Base-by-base conservation (phyloP, 345 rosid genomes). In the Bruguiera sexangula region DNA sequence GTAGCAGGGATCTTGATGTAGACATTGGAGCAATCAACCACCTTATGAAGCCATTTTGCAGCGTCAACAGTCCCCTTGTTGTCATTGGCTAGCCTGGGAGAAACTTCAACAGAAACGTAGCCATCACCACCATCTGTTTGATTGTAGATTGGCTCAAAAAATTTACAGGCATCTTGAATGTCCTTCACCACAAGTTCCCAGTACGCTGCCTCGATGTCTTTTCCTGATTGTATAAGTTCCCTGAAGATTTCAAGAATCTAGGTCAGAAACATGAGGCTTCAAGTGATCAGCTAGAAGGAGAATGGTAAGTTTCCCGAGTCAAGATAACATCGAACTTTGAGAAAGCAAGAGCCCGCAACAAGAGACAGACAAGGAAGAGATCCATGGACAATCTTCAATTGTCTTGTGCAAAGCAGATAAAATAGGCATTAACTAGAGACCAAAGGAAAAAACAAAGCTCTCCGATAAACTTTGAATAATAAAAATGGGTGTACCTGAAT, bases 161-260 rank as follows among this genome's bases (percentile, higher is more conserved):
- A 97, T 70, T 85, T 90, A 85, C 98, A 92, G 0, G 99, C 99
- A 82, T 90, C 96, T 71, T 95, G 98, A 72, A 95, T 95, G 82
- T 92, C 99, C 89, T 86, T 90, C 79, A 95, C 86, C 76, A 95
- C 99, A 8, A 95, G 96, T 75, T 90, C 99, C 99, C 99, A 95
- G 65, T 95, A 95, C 2, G 96, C 96, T 37, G 81, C 81, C 79
- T 95, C 92, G 72, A 91, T 89, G 81, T 89, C 92, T 73, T 85
- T 89, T 76, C 98, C 97, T 18, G 96, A 86, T 76, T 87, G 95
- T 36, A 94, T 88, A 59, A 94, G 92, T 77, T 89, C 90, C 80
- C 97, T 94, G 80, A 67, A 80, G 55, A 67, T 62, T 79, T 57
- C 53, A 61, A 63, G 20, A 39, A 53, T 39, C 19, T n/a, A 29